These are phyloP conservation scores for Claviceps sorghi DNA, from an alignment of 2,329 filamentous ascomycete genomes.

Conservation along the genomic window DNA sequence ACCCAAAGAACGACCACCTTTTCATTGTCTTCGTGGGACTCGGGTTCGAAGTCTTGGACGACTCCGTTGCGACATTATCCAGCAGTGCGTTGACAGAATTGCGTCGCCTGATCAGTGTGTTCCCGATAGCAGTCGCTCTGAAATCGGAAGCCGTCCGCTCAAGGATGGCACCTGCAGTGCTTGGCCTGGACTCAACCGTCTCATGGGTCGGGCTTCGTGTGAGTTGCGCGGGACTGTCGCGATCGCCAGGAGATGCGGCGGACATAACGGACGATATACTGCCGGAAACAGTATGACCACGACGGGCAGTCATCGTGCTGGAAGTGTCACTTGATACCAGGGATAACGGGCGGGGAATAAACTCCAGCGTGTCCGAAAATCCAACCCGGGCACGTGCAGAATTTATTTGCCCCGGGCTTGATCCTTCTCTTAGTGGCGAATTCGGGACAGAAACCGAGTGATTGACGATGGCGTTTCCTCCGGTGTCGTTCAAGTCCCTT, in stretches of 20 bases:
- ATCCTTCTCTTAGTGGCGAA: constrained; percentile 5
- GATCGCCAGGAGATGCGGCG: constrained; percentile 29
- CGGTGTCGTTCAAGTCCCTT: background rate
- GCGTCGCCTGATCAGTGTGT: constrained; percentile 32
- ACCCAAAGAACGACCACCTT: constrained; percentile 47
- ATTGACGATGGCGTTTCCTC: constrained; percentile 1
- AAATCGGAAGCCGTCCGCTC: constrained; percentile 26
- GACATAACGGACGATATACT: constrained; percentile 70
- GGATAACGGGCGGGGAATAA: constrained; percentile 69
- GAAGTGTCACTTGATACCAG: constrained; percentile 74
- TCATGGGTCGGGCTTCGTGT: constrained; percentile 27
- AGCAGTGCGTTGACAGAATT: constrained; percentile 45
- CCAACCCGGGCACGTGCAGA: constrained; percentile 51
- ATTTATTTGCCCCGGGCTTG: constrained; percentile 15
- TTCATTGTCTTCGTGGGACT: constrained; percentile 39
- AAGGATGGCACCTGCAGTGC: constrained; percentile 56
- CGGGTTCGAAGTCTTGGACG: constrained; percentile 23
- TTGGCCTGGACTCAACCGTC: constrained; percentile 41
- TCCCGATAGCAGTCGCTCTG: constrained; percentile 7
- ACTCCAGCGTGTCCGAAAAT: constrained; percentile 73
- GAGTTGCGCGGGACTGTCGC: constrained; percentile 23
- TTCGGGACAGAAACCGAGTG: constrained; percentile 3
- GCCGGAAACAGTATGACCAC: constrained; percentile 58
- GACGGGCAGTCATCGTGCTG: constrained; percentile 56
- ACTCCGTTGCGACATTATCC: constrained; percentile 22